Conservation (phyloP, 495 filamentous ascomycete genomes). For the Saxophila tyrrhenica region DNA sequence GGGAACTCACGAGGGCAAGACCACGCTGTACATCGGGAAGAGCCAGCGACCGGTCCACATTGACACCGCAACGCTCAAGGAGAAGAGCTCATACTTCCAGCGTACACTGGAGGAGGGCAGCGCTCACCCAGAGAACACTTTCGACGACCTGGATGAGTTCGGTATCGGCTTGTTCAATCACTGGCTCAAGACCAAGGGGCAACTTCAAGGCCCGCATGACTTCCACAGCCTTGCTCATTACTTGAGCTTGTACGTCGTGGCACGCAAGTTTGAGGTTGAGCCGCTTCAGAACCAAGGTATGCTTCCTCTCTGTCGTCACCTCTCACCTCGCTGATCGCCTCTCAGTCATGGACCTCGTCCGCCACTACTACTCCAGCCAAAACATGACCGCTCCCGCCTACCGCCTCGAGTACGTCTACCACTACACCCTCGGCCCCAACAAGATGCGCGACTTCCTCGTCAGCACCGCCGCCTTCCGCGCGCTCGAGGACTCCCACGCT, state of each 20-base stretch:
- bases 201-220: constrained; percentile 19
- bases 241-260: constrained; percentile 23
- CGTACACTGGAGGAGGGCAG: constrained; percentile 5
- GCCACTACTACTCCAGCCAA: constrained; percentile 20
- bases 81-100: constrained; percentile 19
- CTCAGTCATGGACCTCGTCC: constrained; percentile 22
- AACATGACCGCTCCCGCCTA: constrained; percentile 25
- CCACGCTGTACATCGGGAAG: constrained; percentile 13
- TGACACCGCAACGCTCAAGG: constrained; percentile 11
- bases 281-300: constrained; percentile 18
- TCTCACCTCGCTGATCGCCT: background rate
- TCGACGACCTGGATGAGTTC: constrained; percentile 21
- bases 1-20: background rate
- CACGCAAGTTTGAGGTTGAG: constrained; percentile 12
- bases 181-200: constrained; percentile 13
- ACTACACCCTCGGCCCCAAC: constrained; percentile 7
- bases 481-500: constrained; percentile 9
- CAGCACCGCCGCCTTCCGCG: constrained; percentile 21
- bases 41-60: constrained; percentile 13
- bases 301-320: background rate
- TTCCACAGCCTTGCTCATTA: constrained; percentile 23
- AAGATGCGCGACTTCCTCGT: constrained; percentile 22
- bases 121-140: constrained; percentile 11
- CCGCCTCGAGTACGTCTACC: constrained; percentile 27
- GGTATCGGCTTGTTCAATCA: constrained; percentile 18